Percentiles rank a stretch among this genome's conserved stretches.
Evolutionary conservation across 345 rosid genomes (phyloP).

Genomic region (Toxicodendron radicans): DNA sequence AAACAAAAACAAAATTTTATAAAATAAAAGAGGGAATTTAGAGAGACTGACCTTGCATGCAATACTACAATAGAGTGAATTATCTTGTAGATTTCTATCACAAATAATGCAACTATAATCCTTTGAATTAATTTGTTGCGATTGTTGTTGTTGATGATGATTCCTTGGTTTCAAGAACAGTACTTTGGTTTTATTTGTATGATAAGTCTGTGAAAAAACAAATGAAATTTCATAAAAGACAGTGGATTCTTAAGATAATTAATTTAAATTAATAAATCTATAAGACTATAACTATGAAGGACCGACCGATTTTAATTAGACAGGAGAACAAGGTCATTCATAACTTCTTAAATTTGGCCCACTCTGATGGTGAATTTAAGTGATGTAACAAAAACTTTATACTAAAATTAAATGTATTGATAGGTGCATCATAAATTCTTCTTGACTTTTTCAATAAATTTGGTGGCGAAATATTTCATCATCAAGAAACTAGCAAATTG

Average conservation of each 20-base stretch:
- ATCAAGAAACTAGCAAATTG: too few relatives aligned
- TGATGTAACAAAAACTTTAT: too few relatives aligned
- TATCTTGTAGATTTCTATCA: slow-evolving; percentile 29
- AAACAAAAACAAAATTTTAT: not conserved
- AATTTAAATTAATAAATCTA: too few relatives aligned
- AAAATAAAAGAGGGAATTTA: not conserved
- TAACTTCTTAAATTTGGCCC: too few relatives aligned
- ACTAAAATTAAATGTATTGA: not conserved
- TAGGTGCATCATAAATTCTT: not conserved
- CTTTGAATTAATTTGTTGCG: slow-evolving; percentile 12
- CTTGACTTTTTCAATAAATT: not conserved
- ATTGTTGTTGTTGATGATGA: slow-evolving; percentile 13
- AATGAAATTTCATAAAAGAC: too few relatives aligned
- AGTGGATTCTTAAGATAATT: too few relatives aligned
- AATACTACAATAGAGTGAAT: slow-evolving; percentile 37
- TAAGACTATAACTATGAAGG: too few relatives aligned
- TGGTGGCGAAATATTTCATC: not conserved
- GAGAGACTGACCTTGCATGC: slow-evolving; percentile 33
- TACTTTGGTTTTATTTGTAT: slow-evolving; percentile 35
- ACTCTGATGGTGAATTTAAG: too few relatives aligned
- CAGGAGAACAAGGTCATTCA: too few relatives aligned
- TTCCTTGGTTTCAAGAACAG: slow-evolving; percentile 39
- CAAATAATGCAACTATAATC: slow-evolving; percentile 29
- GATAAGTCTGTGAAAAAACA: slow-evolving; percentile 24
- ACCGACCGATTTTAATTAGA: too few relatives aligned